These are phyloP conservation scores for Colletotrichum cordylinicola DNA, from an alignment of 2,329 filamentous ascomycete species.

Conservation along the genomic window DNA sequence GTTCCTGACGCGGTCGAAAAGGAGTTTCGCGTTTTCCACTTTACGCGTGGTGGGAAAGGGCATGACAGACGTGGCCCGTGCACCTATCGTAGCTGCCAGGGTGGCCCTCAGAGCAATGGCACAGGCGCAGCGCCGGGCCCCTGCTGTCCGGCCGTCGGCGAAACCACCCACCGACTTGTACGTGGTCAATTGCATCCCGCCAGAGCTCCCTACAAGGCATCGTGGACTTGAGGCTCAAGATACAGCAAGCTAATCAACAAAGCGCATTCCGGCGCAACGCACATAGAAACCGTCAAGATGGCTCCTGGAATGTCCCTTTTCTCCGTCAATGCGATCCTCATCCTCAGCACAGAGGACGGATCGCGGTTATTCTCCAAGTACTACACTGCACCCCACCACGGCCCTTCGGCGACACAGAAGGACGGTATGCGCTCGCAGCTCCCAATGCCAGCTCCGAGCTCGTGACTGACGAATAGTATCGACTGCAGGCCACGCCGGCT, in stretches of 20 bases:
- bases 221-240: slow-evolving; percentile 16
- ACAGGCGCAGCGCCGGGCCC: background rate
- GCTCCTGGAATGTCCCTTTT: slow-evolving; percentile 78
- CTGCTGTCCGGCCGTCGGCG: slow-evolving; percentile 16
- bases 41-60: slow-evolving; percentile 20
- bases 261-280: slow-evolving; percentile 18
- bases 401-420: slow-evolving; percentile 31
- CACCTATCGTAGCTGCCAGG: background rate
- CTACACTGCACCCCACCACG: slow-evolving; percentile 56
- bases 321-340: slow-evolving; percentile 78
- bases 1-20: slow-evolving; percentile 4
- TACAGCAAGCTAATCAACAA: slow-evolving; percentile 2
- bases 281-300: slow-evolving; percentile 52
- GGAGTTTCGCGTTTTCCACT: slow-evolving; percentile 25
- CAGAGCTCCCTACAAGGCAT: slow-evolving; percentile 13
- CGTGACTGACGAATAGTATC: background rate
- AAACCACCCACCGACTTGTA: slow-evolving; percentile 23
- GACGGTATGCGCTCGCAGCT: slow-evolving; percentile 25
- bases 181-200: slow-evolving; percentile 22
- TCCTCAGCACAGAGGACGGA: slow-evolving; percentile 86
- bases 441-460: background rate
- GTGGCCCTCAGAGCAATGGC: background rate
- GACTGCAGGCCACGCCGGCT: background rate
- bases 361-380: slow-evolving; percentile 94
- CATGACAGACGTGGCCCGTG: background rate